Evolutionary conservation across 768 basidiomycete genomes (phyloP), one percentile per base, ranked within the genome.

Genomic region (Chiua virens): DNA sequence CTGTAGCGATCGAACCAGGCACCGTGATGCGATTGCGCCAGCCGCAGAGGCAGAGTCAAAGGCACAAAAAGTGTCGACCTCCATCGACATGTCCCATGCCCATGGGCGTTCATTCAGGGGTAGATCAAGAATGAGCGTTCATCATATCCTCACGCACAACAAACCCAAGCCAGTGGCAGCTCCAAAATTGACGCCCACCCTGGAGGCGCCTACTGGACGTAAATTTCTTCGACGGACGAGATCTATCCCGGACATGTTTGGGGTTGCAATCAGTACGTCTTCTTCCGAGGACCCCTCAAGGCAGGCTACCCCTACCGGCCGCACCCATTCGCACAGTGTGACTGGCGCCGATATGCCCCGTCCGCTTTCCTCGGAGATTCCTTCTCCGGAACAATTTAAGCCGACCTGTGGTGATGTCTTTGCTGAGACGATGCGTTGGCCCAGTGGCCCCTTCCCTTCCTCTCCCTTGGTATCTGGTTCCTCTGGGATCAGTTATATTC

Each of bases 301-400:
- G 45, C 66, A 60, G 53, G 69, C 68, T 20, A 58, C 66, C 0
- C 57, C 68, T 5, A 66, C 71, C 1, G 86, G 83, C 36, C 81
- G 87, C 22, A 80, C 76, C 3, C 89, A 91, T 59, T 89, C 89
- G 4, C 85, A 88, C 56, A 89, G 87, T 66, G 87, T 91, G 17
- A 90, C 87, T 1, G 81, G 81, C 2, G 82, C 79, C 13, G 87
- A 91, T 51, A 71, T 81, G 40, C 78, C 80, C 20, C 79, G 79
- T 11, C 69, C 66, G 3, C 59, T 69, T 1, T 37, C 66, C 13
- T 50, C 64, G 4, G 54, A 54, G n/a, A 4, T 54, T 8, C 59
- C 67, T 28, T 56, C 68, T 22, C 50, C 39, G 10, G 65, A 65
- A n/a, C 59, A 59, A 22, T 58, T 61, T 14, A 71, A 68, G 43